Evolutionary conservation across 495 filamentous ascomycete genomes (phyloP).

Genomic region (Pseudotulostoma volvatum): DNA sequence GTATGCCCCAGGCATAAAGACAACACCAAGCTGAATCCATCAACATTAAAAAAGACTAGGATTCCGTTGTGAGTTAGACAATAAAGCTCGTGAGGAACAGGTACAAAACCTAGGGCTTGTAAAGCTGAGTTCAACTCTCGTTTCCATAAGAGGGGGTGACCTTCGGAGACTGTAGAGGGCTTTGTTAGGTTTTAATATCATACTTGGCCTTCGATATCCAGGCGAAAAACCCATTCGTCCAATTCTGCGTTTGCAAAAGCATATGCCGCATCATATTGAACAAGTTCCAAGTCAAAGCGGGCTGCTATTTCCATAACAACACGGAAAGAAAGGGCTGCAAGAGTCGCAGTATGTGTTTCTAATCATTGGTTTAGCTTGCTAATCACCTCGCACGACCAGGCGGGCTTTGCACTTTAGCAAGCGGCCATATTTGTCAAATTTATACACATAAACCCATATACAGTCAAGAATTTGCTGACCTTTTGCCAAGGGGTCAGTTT

Average conservation of each 20-base stretch:
- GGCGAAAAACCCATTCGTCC: neutral
- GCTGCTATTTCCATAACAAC: slow-evolving; percentile 8
- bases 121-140: too few species aligned
- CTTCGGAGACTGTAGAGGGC: slow-evolving; percentile 13
- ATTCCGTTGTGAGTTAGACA: slow-evolving; percentile 6
- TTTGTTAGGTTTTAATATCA: too few species aligned
- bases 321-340: slow-evolving; percentile 9
- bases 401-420: slow-evolving; percentile 3
- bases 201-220: too few species aligned
- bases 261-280: slow-evolving; percentile 11
- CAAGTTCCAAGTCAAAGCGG: slow-evolving; percentile 6
- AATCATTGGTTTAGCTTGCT: too few species aligned
- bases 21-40: too few species aligned
- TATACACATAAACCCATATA: slow-evolving; percentile 1
- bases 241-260: slow-evolving; percentile 13
- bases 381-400: too few species aligned
- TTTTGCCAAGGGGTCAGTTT: neutral
- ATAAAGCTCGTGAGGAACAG: too few species aligned
- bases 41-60: slow-evolving; percentile 13
- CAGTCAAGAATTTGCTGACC: too few species aligned
- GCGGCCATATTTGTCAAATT: too few species aligned
- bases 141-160: slow-evolving; percentile 10
- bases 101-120: too few species aligned
- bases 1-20: too few species aligned
- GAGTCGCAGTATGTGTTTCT: slow-evolving; percentile 10